Base-by-base conservation (phyloP, 2,329 filamentous ascomycete species). In the Pseudocercospora crystallina region DNA sequence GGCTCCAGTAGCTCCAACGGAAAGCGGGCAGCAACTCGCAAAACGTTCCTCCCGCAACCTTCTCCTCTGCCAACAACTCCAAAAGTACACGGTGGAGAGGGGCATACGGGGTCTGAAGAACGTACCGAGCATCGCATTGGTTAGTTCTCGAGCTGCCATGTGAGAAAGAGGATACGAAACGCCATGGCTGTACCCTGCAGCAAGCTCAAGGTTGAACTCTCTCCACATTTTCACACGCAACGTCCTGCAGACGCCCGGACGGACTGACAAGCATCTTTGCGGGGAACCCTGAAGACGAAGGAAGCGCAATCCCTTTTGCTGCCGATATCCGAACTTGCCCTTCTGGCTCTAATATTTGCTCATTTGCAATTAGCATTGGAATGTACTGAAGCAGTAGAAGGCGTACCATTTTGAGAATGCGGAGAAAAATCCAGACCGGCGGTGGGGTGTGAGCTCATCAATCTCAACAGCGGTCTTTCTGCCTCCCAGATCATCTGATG, bases 191-290 rank as follows among this genome's bases (percentile, higher is more conserved):
- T 42, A 41, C 37, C 42, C 48, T 51, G 45, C 48, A 31, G 44
- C 50, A 53, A 53, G 15, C 37, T 26, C 20, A 26, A 13, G 15
- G 20, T 53, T 34, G 40, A 48, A 53, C 50, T 43, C 37, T 39
- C 50, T 48, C 50, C 50, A 53, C 50, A 48, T 12, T 42, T 35
- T 26, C 36, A 41, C 32, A 49, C 33, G 31, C 47, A 15, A 42
- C 39, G 40, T 33, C 40, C 40, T 43, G 40, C 40, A 33, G 11
- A 29, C 13, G 29, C 20, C n/a, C 26, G 4, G 11, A 5, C 29
- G 32, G 32, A 34, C 29, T 30, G 17, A 30, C 41, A 43, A 34
- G 26, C 41, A 43, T 26, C n/a, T 44, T 38, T 53, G 50, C 50
- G 50, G 50, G 50, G 50, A 53, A 53, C 44, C 45, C 41, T 39